phyloP scores from a whole-genome alignment of 2,329 filamentous ascomycete species.

The Exophiala viscosa region DNA sequence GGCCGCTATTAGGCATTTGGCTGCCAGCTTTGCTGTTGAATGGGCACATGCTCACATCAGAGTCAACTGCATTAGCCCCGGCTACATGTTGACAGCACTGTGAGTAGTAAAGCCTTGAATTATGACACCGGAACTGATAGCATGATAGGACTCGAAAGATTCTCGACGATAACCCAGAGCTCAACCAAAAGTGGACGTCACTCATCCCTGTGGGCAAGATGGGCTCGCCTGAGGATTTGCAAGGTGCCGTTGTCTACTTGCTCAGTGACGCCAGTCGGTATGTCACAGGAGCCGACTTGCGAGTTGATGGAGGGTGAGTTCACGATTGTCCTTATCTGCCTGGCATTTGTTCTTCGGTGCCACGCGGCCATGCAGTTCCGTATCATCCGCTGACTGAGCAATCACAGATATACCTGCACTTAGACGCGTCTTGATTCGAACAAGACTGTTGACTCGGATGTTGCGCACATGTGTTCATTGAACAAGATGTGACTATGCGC shows the following conservation, averaged over 20 bases:
- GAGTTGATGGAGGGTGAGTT: conserved; percentile 88
- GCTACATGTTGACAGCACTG: conserved; percentile 94
- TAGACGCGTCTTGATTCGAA: too few species aligned
- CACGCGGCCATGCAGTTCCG: too few species aligned
- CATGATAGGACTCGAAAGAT: conserved; percentile 78
- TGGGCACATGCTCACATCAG: conserved; percentile 86
- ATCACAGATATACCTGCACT: too few species aligned
- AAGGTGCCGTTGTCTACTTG: conserved; percentile 86
- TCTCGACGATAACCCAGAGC: conserved; percentile 84
- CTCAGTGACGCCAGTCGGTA: conserved; percentile 74
- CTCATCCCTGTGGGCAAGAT: conserved; percentile 92
- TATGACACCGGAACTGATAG: conserved; percentile 22
- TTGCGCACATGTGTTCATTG: too few species aligned
- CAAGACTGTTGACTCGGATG: too few species aligned
- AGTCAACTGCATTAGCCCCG: conserved; percentile 91
- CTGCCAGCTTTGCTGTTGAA: conserved; percentile 83
- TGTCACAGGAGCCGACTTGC: conserved; percentile 70
- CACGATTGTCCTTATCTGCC: too few species aligned
- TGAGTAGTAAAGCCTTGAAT: conserved; percentile 47
- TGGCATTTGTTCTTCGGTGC: too few species aligned
- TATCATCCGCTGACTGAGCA: too few species aligned
- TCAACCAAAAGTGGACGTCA: conserved; percentile 85
- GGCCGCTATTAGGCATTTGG: conserved; percentile 84
- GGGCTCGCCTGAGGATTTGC: conserved; percentile 81
- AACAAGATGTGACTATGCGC: too few species aligned